Evolutionary conservation across 768 basidiomycete genomes (phyloP), one percentile per base, ranked within the genome.

Genomic region (Hygrocybe punicea): DNA sequence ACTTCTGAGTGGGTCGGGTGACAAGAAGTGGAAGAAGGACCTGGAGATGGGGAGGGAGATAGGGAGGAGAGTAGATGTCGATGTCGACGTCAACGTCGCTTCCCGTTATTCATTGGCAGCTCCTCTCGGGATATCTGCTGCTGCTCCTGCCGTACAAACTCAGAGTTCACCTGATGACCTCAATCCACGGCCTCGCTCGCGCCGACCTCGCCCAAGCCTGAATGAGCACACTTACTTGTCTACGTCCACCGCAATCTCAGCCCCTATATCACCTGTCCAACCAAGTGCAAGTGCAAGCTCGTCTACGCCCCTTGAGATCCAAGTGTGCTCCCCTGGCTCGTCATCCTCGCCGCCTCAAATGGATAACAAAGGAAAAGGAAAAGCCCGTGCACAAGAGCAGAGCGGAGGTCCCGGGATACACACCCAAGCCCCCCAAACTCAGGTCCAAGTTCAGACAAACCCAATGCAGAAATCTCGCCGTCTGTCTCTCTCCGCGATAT

Each of bases 401-500:
- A 3, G 11, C 16, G 33, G 13, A 8, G 16, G 33, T 7, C 19
- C 19, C 29, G 49, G 29, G n/a, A n/a, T n/a, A n/a, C n/a, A n/a
- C n/a, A n/a, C n/a, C n/a, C n/a, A n/a, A n/a, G n/a, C n/a, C 16
- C 19, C 10, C 14, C 25, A 50, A n/a, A 50, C 23, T 4, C 49
- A 11, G 14, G 25, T 24, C 16, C 25, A 14, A 2, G 24, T 50
- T 7, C 49, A 33, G 21, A 16, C 49, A 10, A 13, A n/a, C n/a
- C n/a, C 21, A 50, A 47, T 21, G 19, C 46, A 25, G 19, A 55
- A 55, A 47, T 24, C 37, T 14, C 69, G 73, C 39, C 71, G 71
- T 34, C 66, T 75, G 45, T 75, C 76, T 13, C 67, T 76, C 53
- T 69, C 73, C 45, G 58, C 63, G 37, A 50, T 69, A 40, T 58